Evolutionary conservation across 345 rosid species (phyloP), one percentile per base, ranked within the genome.

Genomic region (Crucihimalaya himalaica): DNA sequence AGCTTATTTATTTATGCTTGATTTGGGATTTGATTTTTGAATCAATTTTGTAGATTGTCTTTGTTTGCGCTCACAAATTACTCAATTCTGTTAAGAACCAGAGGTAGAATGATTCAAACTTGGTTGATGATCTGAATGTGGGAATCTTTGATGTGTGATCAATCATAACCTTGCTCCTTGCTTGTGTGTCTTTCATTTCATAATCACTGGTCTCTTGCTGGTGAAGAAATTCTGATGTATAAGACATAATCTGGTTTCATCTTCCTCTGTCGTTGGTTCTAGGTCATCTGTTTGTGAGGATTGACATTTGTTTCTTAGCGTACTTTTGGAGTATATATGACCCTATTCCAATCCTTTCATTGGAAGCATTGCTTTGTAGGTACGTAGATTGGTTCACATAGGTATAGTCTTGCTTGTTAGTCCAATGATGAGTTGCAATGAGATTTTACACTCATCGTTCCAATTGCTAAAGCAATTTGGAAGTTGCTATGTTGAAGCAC

Each of bases 381-480:
- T 13, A 14, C 3, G 13, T 68, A 27, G 56, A 51, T 72, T 0
- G 13, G 13, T 28, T 51, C 19, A 1, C 15, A 7, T 43, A 13
- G 25, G 1, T 13, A 31, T 0, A 34, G 58, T 60, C 13, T 6
- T 52, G 9, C 1, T 73, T 65, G 15, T 25, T 48, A 19, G 28
- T 71, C 80, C 72, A 23, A 18, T 77, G 80, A 77, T 77, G 77
- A 77, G 77, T 59, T 55, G 27, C 66, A 46, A 55, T 63, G 80
- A 70, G 66, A 6, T 10, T 55, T 47, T 39, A 28, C 34, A 37
- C 62, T 71, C 80, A 40, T 77, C 80, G 80, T 77, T 76, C 80
- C 80, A 70, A 77, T 77, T 77, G 62, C 80, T 70, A 55, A 64
- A 77, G 76, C 76, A 63, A 3, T 51, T 68, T 59, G 62, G n/a